Evolutionary conservation across 2,329 filamentous ascomycete species (phyloP), one percentile per base, ranked within the genome.

Genomic region (Colletotrichum eleusines): DNA sequence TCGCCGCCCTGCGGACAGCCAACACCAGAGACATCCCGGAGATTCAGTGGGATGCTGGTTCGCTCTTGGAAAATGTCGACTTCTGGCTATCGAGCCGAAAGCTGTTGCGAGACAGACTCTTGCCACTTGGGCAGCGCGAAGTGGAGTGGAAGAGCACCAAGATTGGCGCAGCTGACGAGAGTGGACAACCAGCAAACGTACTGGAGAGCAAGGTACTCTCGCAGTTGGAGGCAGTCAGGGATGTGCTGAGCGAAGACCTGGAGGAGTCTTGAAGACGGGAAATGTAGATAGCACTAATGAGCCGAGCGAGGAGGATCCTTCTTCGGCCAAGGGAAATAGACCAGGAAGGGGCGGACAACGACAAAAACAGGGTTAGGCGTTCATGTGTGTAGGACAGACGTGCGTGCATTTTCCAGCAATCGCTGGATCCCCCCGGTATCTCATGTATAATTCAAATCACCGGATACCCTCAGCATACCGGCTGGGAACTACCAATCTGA

Each of bases 11-110:
- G 76, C 87, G 89, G 23, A 87, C 77, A 77, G 89, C 84, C 63
- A 93, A 92, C 60, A 87, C 87, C n/a, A 89, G 91, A 28, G 91
- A 94, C 31, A 90, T 98, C 1, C 88, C 91, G 18, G 84, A 88
- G 11, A 85, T 98, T 8, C 86, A 89, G 63, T 97, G 94, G 91
- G 94, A 98, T 77, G 86, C 88, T 16, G 85, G 86, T 0, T 85
- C 86, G 1, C 87, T 97, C 57, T 87, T 92, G 74, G 95, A 97
- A 78, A 94, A 96, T 76, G 89, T 97, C 6, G 94, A 97, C 74
- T 93, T 92, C 74, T 94, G 94, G 86, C 82, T 98, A 44, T 87
- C 89, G 35, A 90, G 90, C 63, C 87, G 90, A 69, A 89, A 89
- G 74, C 83, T 91, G 65, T 83, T 98, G 66, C 87, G 91, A 63